Evolutionary conservation across 1,284 basidiomycete species (phyloP).

Genomic region (Boletus holoroseus): DNA sequence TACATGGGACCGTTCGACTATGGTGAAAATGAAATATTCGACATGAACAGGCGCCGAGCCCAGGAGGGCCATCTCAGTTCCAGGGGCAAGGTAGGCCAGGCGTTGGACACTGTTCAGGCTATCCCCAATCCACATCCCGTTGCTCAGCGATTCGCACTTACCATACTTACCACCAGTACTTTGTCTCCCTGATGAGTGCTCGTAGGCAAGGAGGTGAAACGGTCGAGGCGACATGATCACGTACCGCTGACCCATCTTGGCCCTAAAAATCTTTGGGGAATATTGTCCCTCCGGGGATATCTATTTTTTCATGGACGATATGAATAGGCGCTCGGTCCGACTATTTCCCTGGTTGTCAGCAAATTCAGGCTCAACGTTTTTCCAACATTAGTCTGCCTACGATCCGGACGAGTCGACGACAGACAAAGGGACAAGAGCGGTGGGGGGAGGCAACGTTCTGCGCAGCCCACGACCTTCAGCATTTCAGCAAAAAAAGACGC

Average conservation of each 20-base stretch:
- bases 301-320: background rate
- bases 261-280: background rate
- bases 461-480: conserved; percentile 9
- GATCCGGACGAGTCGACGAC: background rate
- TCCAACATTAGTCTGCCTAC: background rate
- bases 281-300: conserved; percentile 9
- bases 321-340: background rate
- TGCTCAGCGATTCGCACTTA: conserved; percentile 4
- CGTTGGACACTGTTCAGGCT: background rate
- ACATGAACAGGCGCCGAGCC: background rate
- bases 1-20: background rate
- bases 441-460: conserved; percentile 7
- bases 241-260: conserved; percentile 6
- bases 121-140: conserved; percentile 5
- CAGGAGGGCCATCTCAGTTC: conserved; percentile 2
- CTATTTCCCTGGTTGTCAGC: background rate
- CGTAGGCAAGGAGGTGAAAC: background rate
- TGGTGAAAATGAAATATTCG: background rate
- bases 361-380: background rate
- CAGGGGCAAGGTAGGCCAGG: background rate
- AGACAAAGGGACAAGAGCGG: background rate
- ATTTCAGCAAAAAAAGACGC: conserved; percentile 9
- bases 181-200: background rate
- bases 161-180: background rate
- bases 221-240: conserved; percentile 6